A percentile compares a stretch with the other conserved stretches of the same genome.
These are phyloP conservation scores for Lasiosphaeria miniovina DNA, from an alignment of 495 filamentous ascomycete species.

Conservation along the genomic window DNA sequence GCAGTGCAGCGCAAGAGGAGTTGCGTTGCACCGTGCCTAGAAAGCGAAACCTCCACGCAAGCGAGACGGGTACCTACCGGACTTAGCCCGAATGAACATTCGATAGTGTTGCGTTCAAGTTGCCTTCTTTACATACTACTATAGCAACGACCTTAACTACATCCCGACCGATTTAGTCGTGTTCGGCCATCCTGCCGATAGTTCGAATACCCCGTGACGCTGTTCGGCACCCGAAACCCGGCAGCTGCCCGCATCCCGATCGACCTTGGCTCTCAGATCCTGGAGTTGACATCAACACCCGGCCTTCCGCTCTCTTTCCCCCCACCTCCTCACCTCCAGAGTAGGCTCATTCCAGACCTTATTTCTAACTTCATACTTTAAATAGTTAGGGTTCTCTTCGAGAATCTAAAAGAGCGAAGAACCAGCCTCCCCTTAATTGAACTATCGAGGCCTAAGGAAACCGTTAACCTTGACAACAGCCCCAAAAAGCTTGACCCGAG, in stretches of 20 bases:
- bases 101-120: too few species aligned
- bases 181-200: background rate
- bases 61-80: too few species aligned
- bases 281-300: background rate
- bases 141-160: too few species aligned
- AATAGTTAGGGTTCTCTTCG: background rate
- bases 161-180: too few species aligned
- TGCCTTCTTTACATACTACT: too few species aligned
- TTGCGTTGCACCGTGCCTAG: too few species aligned
- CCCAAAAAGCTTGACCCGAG: background rate
- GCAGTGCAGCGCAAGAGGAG: too few species aligned
- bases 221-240: background rate
- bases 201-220: background rate
- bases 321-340: background rate
- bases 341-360: conserved; percentile 6
- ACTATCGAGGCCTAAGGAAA: background rate
- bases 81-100: too few species aligned
- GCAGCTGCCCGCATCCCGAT: background rate
- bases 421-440: background rate
- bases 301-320: background rate
- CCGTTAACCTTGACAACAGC: background rate
- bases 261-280: background rate
- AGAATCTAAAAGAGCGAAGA: too few species aligned
- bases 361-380: background rate
- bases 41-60: too few species aligned